These are phyloP conservation scores for Gaeumannomyces tritici DNA, from an alignment of 2,329 filamentous ascomycete genomes.

Conservation along the genomic window DNA sequence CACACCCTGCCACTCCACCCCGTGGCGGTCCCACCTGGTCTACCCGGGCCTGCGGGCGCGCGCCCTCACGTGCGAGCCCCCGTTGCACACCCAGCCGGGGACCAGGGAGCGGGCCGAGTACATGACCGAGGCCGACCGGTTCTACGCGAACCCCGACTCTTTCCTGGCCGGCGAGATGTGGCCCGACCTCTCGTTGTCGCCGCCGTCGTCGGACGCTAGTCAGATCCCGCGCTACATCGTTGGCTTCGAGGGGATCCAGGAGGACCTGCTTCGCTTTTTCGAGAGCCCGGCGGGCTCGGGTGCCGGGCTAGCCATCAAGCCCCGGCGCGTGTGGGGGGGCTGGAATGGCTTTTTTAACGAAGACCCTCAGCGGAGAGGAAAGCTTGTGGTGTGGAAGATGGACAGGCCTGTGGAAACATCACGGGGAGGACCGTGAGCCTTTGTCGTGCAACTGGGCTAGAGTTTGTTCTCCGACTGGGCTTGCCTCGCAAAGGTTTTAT, in stretches of 20 bases:
- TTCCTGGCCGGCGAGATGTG: constrained; percentile 51
- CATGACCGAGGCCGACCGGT: constrained; percentile 81
- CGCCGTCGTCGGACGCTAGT: too few species aligned
- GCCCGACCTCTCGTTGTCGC: constrained; percentile 11
- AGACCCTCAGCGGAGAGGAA: constrained; percentile 46
- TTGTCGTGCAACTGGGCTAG: too few species aligned
- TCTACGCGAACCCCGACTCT: constrained; percentile 56
- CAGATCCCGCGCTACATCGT: constrained; percentile 47
- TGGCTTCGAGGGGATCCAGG: constrained; percentile 50
- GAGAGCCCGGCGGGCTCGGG: constrained; percentile 22
- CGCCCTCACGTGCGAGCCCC: constrained; percentile 85
- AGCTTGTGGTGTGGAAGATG: constrained; percentile 49
- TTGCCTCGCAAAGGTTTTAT: not conserved
- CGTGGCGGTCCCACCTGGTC: constrained; percentile 83
- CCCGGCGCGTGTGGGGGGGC: constrained; percentile 41
- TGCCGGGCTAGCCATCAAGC: constrained; percentile 27
- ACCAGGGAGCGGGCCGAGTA: constrained; percentile 57
- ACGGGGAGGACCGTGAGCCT: not conserved
- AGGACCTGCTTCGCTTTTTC: constrained; percentile 34
- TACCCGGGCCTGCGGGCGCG: constrained; percentile 67
- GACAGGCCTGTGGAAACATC: not conserved
- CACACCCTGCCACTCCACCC: constrained; percentile 92
- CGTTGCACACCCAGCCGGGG: constrained; percentile 54
- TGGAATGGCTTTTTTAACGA: constrained; percentile 56
- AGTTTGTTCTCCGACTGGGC: not conserved